Conservation (phyloP, 441 rosid species). For the Manihot esculenta region DNA sequence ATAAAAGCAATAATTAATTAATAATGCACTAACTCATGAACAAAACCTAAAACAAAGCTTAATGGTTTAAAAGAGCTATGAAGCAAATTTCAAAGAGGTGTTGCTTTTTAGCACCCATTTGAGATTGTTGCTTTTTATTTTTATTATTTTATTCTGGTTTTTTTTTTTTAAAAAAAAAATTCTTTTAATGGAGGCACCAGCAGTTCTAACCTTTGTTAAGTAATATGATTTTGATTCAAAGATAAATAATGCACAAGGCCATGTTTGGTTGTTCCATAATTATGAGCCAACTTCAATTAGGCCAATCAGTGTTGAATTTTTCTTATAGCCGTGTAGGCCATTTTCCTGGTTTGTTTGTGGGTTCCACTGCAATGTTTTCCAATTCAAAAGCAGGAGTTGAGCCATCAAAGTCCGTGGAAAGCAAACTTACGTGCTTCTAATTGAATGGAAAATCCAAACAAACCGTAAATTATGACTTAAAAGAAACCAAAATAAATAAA, state of each 20-base stretch:
- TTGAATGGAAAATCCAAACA: slow-evolving; percentile 21
- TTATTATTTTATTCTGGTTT: too few species aligned
- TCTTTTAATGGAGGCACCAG: too few species aligned
- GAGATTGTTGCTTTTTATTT: slow-evolving; percentile 18
- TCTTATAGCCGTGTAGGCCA: neutral
- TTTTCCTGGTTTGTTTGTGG: neutral
- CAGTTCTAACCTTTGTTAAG: neutral
- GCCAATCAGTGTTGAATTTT: slow-evolving; percentile 2
- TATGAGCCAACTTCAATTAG: slow-evolving; percentile 19
- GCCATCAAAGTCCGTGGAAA: slow-evolving; percentile 7
- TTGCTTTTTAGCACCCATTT: slow-evolving; percentile 31
- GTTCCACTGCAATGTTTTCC: slow-evolving; percentile 9
- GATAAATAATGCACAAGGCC: slow-evolving; percentile 28
- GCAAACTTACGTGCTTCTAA: neutral
- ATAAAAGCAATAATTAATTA: slow-evolving; percentile 32
- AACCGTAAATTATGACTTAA: slow-evolving; percentile 25
- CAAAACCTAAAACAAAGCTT: slow-evolving; percentile 19
- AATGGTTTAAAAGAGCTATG: slow-evolving; percentile 17
- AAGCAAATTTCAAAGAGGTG: slow-evolving; percentile 21
- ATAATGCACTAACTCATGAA: slow-evolving; percentile 28
- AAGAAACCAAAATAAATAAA: too few species aligned
- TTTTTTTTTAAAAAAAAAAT: too few species aligned
- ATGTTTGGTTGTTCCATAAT: slow-evolving; percentile 28
- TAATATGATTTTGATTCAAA: slow-evolving; percentile 34
- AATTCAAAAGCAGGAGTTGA: slow-evolving; percentile 20